Evolutionary conservation across 352 stramenopile species (phyloP), one percentile per base, ranked within the genome.

Genomic region (Phytophthora pini): DNA sequence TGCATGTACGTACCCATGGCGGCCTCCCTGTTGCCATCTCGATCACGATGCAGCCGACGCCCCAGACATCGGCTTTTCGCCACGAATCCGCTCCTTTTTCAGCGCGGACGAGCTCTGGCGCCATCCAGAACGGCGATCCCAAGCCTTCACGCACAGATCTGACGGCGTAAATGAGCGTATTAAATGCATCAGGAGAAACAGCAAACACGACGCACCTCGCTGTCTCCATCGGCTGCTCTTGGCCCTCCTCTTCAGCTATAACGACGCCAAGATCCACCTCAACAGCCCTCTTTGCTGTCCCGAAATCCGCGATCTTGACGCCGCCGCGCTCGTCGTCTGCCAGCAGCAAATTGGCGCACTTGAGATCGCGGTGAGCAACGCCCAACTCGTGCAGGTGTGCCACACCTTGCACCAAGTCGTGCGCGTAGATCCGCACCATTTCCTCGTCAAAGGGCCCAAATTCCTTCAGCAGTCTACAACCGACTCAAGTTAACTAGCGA

Each of bases 51-150:
- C 91, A 97, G 22, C 93, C 93, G 31, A 98, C 68, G 4, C 81
- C 90, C 93, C 93, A 98, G 20, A 98, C 79, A 69, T 98, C 93
- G 0, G 92, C 82, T 54, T 96, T 96, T n/a, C 77, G 83, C 91
- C 91, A 97, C 17, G 72, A 77, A 39, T 94, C 76, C 0, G 51
- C 61, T 3, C 88, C 77, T 59, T 88, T 78, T 49, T 93, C 79
- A 15, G 90, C 87, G 13, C 88, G 90, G 20, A 98, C 90, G n/a
- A 98, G 82, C 80, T 99, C 96, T 0, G 96, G 95, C 6, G 95
- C 93, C 94, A 98, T 98, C 92, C 92, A 98, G 61, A 96, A 97
- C n/a, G 94, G 92, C 13, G 89, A 98, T 0, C 97, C 89, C n/a
- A 92, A 60, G 11, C 85, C 83, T 54, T 93, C 80, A 22, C 81